Base-by-base conservation (phyloP, 495 filamentous ascomycete species). In the Hypomontagnella monticulosa region DNA sequence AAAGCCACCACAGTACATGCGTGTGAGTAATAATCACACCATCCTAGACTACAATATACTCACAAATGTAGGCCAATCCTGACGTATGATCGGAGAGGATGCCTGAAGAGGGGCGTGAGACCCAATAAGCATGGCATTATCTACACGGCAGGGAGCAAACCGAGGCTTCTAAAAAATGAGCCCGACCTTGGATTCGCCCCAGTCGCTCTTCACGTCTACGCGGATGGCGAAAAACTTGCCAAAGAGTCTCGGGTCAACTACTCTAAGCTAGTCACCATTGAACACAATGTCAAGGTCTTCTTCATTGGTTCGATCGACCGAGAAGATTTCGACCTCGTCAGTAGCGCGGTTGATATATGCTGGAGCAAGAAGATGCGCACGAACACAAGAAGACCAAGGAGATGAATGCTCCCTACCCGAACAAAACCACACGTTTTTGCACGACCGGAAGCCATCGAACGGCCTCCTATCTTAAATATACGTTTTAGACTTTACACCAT, bases 191-290 rank as follows among this genome's bases (percentile, higher is more conserved):
- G 81, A 2, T 81, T 81, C 46, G 14, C 19, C 0, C 76, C 81
- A 0, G 77, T 81, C 0, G 67, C 69, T 6, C 55, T 81, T 12
- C 51, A 71, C 9, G 68, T 78, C 19, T 71, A 72, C 46, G 70
- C 76, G 1, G 69, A 74, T 12, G 66, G 73, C 52, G 80, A 83
- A 59, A 78, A 69, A 32, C 69, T 83, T 2, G 73, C 73, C 18
- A 72, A 56, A 37, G 79, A 81, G 54, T 83, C 81, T 9, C 78
- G 81, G 2, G 75, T 81, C 19, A 77, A 81, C 59, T 79, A 82
- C 32, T 71, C 74, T 4, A 81, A 79, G 49, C 73, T 84, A 7
- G 70, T 74, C 7, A 80, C 83, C 3, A 75, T 83, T 34, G 80
- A 83, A 56, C 81, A 83, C 70, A 80, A 82, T 47, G 69, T 78